phyloP scores from a whole-genome alignment of 495 filamentous ascomycete genomes.

The Aspergillus asperescens region DNA sequence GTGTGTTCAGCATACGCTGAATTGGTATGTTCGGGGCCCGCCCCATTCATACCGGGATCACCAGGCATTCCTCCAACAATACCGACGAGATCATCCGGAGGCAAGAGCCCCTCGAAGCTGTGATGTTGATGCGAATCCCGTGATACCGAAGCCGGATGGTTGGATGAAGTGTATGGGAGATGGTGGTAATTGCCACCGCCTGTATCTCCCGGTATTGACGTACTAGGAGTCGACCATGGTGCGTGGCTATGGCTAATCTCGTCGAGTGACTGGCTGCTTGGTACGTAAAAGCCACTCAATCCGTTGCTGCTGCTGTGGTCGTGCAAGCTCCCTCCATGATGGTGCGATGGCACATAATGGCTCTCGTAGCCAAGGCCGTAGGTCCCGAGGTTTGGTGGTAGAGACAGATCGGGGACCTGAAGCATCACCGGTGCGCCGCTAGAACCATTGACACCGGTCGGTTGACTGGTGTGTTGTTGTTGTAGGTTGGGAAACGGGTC shows the following conservation, averaged over 20 bases:
- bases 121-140: conserved; percentile 35
- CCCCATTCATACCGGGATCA: conserved; percentile 36
- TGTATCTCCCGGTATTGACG: conserved; percentile 32
- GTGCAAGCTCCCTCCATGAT: conserved; percentile 28
- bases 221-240: conserved; percentile 33
- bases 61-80: conserved; percentile 39
- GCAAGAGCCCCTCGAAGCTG: conserved; percentile 34
- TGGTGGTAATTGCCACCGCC: conserved; percentile 31
- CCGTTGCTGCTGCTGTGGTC: conserved; percentile 35
- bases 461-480: conserved; percentile 31
- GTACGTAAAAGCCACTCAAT: conserved; percentile 32
- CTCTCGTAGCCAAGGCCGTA: conserved; percentile 33
- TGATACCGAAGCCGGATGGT: conserved; percentile 31
- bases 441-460: conserved; percentile 26
- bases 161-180: conserved; percentile 30
- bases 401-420: conserved; percentile 37
- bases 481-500: conserved; percentile 36
- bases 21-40: conserved; percentile 33
- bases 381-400: conserved; percentile 30
- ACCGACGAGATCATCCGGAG: conserved; percentile 39
- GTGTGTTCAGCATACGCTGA: conserved; percentile 29
- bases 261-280: conserved; percentile 33
- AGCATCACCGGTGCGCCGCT: conserved; percentile 35
- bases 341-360: conserved; percentile 36
- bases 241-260: conserved; percentile 34